Conservation (phyloP, 257 asterid species). For the Penstemon newberryi region DNA sequence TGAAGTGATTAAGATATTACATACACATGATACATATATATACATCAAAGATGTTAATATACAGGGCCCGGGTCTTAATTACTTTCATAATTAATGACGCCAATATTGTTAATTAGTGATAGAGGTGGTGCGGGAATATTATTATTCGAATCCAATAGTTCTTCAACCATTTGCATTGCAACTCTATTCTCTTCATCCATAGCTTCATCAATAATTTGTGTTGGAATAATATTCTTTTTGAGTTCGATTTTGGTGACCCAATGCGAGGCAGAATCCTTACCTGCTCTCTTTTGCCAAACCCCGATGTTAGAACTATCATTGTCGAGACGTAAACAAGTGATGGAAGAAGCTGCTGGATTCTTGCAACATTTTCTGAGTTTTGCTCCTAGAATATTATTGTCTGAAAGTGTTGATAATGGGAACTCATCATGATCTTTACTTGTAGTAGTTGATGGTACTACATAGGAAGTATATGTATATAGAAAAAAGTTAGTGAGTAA, state of each 20-base stretch:
- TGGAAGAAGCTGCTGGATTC: slow-evolving; percentile 63
- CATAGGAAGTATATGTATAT: too few species aligned
- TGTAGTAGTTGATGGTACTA: too few species aligned
- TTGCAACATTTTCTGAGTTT: slow-evolving; percentile 71
- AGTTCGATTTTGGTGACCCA: slow-evolving; percentile 79
- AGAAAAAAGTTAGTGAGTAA: too few species aligned
- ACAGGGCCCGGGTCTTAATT: too few species aligned
- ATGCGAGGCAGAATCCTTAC: slow-evolving; percentile 47
- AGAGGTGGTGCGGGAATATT: too few species aligned
- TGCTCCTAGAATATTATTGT: slow-evolving; percentile 38
- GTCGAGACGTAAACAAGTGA: slow-evolving; percentile 75
- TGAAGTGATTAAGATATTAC: too few species aligned
- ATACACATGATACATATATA: too few species aligned
- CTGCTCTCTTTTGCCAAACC: slow-evolving; percentile 70
- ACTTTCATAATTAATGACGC: too few species aligned
- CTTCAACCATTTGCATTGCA: slow-evolving; percentile 90
- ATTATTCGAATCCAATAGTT: slow-evolving; percentile 59
- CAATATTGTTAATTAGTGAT: too few species aligned
- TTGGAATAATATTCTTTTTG: slow-evolving; percentile 23
- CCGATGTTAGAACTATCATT: slow-evolving; percentile 58
- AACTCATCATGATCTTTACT: not conserved
- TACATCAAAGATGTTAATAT: too few species aligned
- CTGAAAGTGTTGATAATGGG: slow-evolving; percentile 30
- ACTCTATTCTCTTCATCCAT: slow-evolving; percentile 69
- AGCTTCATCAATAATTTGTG: not conserved